These are phyloP conservation scores for Colletotrichum australisinense DNA, from an alignment of 2,329 filamentous ascomycete species.

Conservation along the genomic window DNA sequence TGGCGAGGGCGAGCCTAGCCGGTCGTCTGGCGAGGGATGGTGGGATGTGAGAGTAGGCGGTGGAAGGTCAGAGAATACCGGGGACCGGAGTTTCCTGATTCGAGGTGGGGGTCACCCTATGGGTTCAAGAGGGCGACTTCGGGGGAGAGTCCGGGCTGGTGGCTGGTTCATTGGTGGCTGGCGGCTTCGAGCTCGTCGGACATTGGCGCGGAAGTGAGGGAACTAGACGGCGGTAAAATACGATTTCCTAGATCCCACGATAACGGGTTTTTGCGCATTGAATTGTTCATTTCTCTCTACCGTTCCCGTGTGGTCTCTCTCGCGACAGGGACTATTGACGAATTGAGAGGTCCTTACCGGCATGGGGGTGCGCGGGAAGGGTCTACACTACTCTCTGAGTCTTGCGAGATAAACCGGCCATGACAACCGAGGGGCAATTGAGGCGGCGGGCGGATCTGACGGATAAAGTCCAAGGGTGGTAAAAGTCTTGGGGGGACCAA, in stretches of 20 bases:
- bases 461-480: neutral
- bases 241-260: neutral
- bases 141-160: neutral
- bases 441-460: neutral
- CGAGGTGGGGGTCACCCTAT: conserved; percentile 1
- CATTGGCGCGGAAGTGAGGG: conserved; percentile 21
- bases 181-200: conserved; percentile 13
- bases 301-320: too few species aligned
- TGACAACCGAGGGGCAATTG: neutral
- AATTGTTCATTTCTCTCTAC: neutral
- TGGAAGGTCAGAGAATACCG: conserved; percentile 29
- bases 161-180: neutral
- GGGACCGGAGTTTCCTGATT: conserved; percentile 32
- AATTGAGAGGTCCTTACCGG: too few species aligned
- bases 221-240: neutral
- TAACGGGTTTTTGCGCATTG: neutral
- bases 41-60: neutral
- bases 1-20: neutral
- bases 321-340: neutral
- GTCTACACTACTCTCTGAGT: neutral
- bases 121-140: neutral
- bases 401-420: too few species aligned
- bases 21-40: neutral
- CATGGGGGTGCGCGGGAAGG: neutral
- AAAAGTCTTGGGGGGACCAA: neutral